Conservation (phyloP, 2,329 filamentous ascomycete species). For the Zymoseptoria passerinii region DNA sequence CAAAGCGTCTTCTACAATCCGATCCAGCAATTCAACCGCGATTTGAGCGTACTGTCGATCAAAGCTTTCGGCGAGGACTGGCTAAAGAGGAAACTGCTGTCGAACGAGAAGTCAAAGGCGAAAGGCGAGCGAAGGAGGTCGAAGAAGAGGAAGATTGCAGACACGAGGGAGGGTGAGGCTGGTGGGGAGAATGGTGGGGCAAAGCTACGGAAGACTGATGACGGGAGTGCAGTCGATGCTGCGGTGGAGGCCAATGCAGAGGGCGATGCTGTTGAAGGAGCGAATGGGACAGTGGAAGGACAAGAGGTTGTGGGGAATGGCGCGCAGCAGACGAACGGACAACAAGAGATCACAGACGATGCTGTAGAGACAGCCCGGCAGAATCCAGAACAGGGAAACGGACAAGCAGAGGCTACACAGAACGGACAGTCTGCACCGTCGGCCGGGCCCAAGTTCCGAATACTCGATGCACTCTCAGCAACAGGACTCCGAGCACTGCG, state of each 20-base stretch:
- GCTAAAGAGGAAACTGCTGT: conserved; percentile 19
- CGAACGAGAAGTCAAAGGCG: conserved; percentile 27
- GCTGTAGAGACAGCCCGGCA: neutral
- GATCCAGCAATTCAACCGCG: conserved; percentile 97
- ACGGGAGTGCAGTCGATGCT: neutral
- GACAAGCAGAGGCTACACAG: conserved; percentile 1
- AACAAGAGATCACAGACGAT: neutral
- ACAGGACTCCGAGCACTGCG: conserved; percentile 84
- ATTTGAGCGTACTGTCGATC: conserved; percentile 86
- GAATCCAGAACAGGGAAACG: neutral
- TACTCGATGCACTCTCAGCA: conserved; percentile 89
- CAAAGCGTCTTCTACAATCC: conserved; percentile 95
- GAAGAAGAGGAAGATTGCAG: conserved; percentile 24
- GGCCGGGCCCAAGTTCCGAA: conserved; percentile 54
- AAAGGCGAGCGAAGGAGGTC: conserved; percentile 25
- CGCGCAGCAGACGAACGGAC: neutral
- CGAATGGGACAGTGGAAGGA: neutral
- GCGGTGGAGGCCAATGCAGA: neutral
- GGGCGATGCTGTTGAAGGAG: neutral
- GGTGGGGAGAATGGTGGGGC: conserved; percentile 4
- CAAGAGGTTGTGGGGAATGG: neutral
- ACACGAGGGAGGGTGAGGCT: conserved; percentile 25
- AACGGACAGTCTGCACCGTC: conserved; percentile 3
- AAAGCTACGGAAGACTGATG: conserved; percentile 11
- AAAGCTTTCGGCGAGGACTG: conserved; percentile 72